These are phyloP conservation scores for Lepidium africanum DNA, from an alignment of 345 rosid species.

Conservation along the genomic window DNA sequence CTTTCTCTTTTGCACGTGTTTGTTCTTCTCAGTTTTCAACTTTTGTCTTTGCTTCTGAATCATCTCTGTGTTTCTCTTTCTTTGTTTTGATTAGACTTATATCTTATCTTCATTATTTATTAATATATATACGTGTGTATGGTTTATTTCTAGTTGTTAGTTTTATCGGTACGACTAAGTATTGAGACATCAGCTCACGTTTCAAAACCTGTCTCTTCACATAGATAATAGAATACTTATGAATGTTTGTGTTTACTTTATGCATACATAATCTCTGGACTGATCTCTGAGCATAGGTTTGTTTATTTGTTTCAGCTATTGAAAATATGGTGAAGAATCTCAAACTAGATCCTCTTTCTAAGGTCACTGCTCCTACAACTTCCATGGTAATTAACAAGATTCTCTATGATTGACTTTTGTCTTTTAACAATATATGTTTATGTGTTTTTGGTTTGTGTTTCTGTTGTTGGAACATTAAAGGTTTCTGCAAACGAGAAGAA, in stretches of 20 bases:
- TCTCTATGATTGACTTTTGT: background rate
- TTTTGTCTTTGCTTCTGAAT: conserved; percentile 5
- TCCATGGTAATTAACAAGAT: conserved; percentile 22
- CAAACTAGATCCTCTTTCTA: conserved; percentile 29
- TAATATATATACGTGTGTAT: background rate
- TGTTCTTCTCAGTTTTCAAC: conserved; percentile 12
- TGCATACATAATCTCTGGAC: background rate
- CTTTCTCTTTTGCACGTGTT: conserved; percentile 5
- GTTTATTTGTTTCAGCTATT: conserved; percentile 16
- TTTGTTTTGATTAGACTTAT: conserved; percentile 7
- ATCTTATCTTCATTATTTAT: background rate
- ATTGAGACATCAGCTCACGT: conserved; percentile 30
- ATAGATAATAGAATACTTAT: background rate
- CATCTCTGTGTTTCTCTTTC: conserved; percentile 13
- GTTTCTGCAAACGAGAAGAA: conserved; percentile 25
- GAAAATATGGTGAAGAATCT: conserved; percentile 34
- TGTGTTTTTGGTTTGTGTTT: background rate
- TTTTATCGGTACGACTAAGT: conserved; percentile 27
- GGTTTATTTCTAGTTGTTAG: conserved; percentile 5
- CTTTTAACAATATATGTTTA: background rate
- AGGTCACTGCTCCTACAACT: conserved; percentile 22
- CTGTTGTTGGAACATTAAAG: conserved; percentile 4
- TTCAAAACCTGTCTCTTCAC: conserved; percentile 15
- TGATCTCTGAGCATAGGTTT: background rate
- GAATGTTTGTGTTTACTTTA: background rate